Evolutionary conservation across 805 yeast genomes (phyloP).

Genomic region (Sugiyamaella boreocaroliniensis): DNA sequence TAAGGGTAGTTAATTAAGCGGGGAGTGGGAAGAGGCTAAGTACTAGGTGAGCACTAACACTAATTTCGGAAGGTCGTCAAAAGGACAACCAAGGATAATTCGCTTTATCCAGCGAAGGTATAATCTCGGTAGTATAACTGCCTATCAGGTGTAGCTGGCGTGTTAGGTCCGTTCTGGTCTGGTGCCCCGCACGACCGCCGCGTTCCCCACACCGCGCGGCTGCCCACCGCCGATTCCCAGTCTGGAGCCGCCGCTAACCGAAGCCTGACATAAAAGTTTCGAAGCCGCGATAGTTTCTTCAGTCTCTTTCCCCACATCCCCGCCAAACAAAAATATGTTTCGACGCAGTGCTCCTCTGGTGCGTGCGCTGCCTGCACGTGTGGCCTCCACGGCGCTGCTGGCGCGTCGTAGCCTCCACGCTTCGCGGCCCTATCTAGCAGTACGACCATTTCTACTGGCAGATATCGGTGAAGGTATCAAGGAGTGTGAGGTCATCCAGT

Average conservation of each 20-base stretch:
- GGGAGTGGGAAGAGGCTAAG: too few relatives aligned
- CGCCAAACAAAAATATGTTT: background rate
- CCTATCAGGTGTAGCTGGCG: too few relatives aligned
- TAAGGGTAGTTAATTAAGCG: too few relatives aligned
- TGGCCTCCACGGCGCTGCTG: background rate
- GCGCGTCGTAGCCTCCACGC: constrained; percentile 6
- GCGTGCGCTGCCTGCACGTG: background rate
- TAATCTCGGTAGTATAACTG: too few relatives aligned
- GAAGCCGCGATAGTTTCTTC: background rate
- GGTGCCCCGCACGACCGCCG: background rate
- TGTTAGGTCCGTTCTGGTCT: too few relatives aligned
- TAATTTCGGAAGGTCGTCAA: too few relatives aligned
- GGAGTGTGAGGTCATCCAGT: constrained; percentile 33
- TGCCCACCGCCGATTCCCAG: background rate
- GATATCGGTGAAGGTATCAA: constrained; percentile 34
- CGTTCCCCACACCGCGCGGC: background rate
- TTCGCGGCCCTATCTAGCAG: constrained; percentile 6
- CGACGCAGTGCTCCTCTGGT: background rate
- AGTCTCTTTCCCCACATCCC: too few relatives aligned
- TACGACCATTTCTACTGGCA: constrained; percentile 28
- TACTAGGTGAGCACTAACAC: too few relatives aligned
- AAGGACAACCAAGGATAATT: too few relatives aligned
- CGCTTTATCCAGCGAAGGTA: too few relatives aligned
- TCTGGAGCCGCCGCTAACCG: background rate
- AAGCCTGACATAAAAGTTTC: background rate